phyloP scores from a whole-genome alignment of 441 rosid species.

The Croton setiger region DNA sequence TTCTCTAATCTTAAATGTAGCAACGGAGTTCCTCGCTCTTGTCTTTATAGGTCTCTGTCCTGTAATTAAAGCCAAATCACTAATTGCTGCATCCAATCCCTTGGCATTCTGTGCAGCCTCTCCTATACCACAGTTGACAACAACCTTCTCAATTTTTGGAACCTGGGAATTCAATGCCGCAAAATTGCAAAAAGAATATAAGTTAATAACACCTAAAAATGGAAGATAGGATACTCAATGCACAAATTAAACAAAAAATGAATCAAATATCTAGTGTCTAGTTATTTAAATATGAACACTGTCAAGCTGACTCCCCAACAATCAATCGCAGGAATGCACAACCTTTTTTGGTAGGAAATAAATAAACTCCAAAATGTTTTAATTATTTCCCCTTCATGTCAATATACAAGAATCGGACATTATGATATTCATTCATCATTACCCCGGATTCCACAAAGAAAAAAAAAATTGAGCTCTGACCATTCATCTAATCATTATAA shows the following conservation, averaged over 20 bases:
- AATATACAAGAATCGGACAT: not conserved
- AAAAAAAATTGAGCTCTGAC: not conserved
- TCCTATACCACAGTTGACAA: conserved; percentile 93
- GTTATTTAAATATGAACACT: not conserved
- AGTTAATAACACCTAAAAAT: not conserved
- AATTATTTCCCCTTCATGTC: not conserved
- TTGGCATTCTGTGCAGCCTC: conserved; percentile 84
- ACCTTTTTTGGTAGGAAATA: not conserved
- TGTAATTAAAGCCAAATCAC: conserved; percentile 69
- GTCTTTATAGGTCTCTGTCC: conserved; percentile 94
- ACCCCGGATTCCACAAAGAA: not conserved
- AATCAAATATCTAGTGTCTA: conserved; percentile 2
- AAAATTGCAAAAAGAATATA: not conserved
- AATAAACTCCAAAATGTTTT: not conserved
- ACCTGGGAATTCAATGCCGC: conserved; percentile 39
- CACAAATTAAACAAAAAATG: not conserved
- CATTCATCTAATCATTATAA: not conserved
- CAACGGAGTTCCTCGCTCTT: conserved; percentile 63
- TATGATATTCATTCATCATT: not conserved
- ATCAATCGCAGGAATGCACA: not conserved
- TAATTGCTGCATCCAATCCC: conserved; percentile 85
- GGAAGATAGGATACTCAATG: not conserved
- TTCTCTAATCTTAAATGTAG: conserved; percentile 84
- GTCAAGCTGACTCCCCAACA: not conserved
- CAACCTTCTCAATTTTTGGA: conserved; percentile 81